These are phyloP conservation scores for Fusarium xylarioides DNA, from an alignment of 2,329 filamentous ascomycete species.

Conservation along the genomic window DNA sequence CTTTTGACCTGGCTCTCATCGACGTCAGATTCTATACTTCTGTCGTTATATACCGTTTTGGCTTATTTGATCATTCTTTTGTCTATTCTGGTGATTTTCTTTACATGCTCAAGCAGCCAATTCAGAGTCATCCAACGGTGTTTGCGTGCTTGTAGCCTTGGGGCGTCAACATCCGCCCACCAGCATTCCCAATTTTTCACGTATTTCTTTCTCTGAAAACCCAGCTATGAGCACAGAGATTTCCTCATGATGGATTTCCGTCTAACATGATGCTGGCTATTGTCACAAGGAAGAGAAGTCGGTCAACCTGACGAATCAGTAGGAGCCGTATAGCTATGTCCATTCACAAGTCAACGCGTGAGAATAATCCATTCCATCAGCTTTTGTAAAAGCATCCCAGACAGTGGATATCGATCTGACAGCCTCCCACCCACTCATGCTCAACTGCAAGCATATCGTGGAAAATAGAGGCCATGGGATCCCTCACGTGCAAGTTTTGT, in stretches of 20 bases:
- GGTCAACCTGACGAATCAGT: background rate
- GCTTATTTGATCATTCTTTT: background rate
- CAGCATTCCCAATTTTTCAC: background rate
- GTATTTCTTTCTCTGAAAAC: background rate
- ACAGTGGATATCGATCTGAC: background rate
- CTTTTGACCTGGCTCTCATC: background rate
- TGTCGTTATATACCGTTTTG: background rate
- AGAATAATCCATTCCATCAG: background rate
- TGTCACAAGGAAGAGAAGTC: background rate
- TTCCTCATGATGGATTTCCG: background rate
- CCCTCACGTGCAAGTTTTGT: background rate
- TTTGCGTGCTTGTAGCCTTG: background rate
- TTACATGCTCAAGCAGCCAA: background rate
- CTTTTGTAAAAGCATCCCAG: background rate
- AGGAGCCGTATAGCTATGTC: background rate
- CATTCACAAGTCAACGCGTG: background rate
- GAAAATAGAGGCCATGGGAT: background rate
- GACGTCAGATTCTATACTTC: background rate
- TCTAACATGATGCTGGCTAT: background rate
- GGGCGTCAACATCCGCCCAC: background rate
- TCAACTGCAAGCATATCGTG: background rate
- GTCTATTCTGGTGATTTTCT: background rate
- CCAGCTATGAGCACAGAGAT: background rate
- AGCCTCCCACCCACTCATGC: background rate
- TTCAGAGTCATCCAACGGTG: too few relatives aligned